A percentile compares a stretch with the other conserved stretches of the same genome.
Conservation (phyloP, 2,329 filamentous ascomycete species). For the Fusarium sp. region DNA sequence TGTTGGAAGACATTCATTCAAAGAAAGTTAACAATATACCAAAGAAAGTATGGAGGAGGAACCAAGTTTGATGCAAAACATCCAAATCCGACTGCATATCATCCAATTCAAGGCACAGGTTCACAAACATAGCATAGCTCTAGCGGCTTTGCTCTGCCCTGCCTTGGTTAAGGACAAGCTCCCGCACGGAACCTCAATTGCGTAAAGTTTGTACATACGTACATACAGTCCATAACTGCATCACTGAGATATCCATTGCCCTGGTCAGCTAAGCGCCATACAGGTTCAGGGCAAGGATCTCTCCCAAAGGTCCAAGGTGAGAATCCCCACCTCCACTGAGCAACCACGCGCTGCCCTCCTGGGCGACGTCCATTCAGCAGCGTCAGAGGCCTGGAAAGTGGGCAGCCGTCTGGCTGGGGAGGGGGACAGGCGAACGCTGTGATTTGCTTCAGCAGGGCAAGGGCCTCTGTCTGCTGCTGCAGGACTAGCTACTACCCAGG, state of each 20-base stretch:
- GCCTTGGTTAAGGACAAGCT: conserved; percentile 10
- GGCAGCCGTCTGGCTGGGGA: conserved; percentile 40
- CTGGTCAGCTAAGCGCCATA: conserved; percentile 44
- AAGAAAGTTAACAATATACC: conserved; percentile 22
- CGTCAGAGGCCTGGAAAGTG: conserved; percentile 35
- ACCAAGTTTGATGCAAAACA: conserved; percentile 44
- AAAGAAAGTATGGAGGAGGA: conserved; percentile 14
- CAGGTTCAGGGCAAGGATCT: conserved; percentile 36
- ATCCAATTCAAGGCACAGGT: conserved; percentile 44
- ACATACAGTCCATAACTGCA: background rate
- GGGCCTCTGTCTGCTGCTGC: conserved; percentile 28
- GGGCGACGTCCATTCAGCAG: conserved; percentile 47
- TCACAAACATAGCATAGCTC: conserved; percentile 34
- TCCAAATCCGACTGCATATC: conserved; percentile 41
- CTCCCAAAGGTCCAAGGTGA: conserved; percentile 39
- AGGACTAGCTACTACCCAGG: background rate
- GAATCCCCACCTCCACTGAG: conserved; percentile 49
- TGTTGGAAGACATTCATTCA: background rate
- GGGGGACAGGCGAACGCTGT: conserved; percentile 41
- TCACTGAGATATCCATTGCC: conserved; percentile 10
- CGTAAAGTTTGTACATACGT: conserved; percentile 9
- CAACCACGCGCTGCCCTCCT: conserved; percentile 44
- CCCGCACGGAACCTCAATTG: conserved; percentile 18
- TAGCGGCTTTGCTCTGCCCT: background rate
- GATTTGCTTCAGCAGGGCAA: conserved; percentile 41